Evolutionary conservation across 441 rosid species (phyloP).

Genomic region (Gossypium davidsonii): DNA sequence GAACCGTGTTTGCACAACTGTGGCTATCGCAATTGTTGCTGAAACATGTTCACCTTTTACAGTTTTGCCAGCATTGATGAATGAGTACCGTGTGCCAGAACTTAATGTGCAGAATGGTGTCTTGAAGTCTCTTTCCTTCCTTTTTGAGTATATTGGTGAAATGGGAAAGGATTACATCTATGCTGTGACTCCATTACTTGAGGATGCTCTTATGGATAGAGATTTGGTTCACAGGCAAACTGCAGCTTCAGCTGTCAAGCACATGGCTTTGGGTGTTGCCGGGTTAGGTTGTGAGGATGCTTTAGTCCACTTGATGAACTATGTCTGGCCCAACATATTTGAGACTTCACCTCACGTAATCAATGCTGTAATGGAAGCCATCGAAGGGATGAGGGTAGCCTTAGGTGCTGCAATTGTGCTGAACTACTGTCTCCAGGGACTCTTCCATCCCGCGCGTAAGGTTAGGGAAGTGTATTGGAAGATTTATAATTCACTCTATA

Average conservation of each 20-base stretch:
- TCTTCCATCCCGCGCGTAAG: conserved; percentile 94
- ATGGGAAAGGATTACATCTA: conserved; percentile 98
- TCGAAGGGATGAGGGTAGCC: conserved; percentile 94
- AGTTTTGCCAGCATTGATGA: conserved; percentile 88
- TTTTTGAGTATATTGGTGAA: conserved; percentile 94
- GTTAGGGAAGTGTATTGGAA: conserved; percentile 99
- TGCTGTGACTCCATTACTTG: conserved; percentile 93
- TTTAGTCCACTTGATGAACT: conserved; percentile 76
- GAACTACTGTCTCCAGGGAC: conserved; percentile 91
- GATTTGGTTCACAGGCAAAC: conserved; percentile 97
- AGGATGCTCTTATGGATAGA: conserved; percentile 96
- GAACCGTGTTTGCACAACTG: conserved; percentile 97
- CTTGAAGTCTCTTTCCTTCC: conserved; percentile 85
- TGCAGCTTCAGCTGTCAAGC: conserved; percentile 95
- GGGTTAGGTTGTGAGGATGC: conserved; percentile 99
- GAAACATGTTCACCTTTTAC: conserved; percentile 98
- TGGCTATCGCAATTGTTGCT: conserved; percentile 92
- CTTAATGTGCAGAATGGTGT: conserved; percentile 98
- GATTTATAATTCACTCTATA: conserved; percentile 88
- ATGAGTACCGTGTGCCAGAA: conserved; percentile 91
- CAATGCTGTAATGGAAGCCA: conserved; percentile 91
- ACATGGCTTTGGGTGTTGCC: conserved; percentile 95
- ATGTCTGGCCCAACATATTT: conserved; percentile 93
- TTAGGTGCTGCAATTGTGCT: conserved; percentile 76
- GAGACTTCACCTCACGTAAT: conserved; percentile 99